A percentile compares a stretch with the other conserved stretches of the same genome.
Evolutionary conservation across 2,329 filamentous ascomycete genomes (phyloP).

Genomic region (Chaetomium strumarium): DNA sequence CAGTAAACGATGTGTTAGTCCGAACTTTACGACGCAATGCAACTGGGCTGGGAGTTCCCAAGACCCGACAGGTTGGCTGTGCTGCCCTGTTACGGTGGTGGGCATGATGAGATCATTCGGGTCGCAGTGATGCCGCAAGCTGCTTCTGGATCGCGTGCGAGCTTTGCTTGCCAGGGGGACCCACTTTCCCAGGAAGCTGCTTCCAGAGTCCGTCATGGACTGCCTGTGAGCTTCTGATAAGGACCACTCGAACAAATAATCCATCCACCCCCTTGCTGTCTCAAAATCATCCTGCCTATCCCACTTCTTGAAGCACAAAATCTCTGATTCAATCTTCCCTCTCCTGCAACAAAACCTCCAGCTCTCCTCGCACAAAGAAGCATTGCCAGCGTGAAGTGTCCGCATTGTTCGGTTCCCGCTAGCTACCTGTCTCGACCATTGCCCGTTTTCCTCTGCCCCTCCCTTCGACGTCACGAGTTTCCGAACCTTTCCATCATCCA

Average conservation of each 20-base stretch:
- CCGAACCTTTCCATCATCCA: neutral
- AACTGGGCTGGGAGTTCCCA: neutral
- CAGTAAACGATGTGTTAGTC: neutral
- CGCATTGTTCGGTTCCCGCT: constrained; percentile 8
- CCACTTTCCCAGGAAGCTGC: neutral
- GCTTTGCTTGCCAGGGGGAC: neutral
- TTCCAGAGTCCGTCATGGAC: constrained; percentile 7
- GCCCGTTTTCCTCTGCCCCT: neutral
- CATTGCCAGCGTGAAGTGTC: neutral
- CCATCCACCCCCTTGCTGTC: constrained; percentile 10
- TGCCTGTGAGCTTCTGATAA: no score
- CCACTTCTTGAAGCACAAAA: constrained; percentile 3
- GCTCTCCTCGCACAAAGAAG: constrained; percentile 5
- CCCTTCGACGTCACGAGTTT: constrained; percentile 13
- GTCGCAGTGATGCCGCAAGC: neutral
- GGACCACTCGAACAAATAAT: constrained; percentile 11
- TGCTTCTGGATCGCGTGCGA: neutral
- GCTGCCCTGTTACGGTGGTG: constrained; percentile 7
- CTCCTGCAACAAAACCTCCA: constrained; percentile 1
- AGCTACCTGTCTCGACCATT: neutral
- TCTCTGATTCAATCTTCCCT: neutral
- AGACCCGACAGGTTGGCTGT: constrained; percentile 2
- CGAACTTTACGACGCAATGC: constrained; percentile 1
- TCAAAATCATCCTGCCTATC: constrained; percentile 16
- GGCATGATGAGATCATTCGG: constrained; percentile 29